Evolutionary conservation across 208 protist species (phyloP), one percentile per base, ranked within the genome.

Genomic region (Acanthamoeba sp.): DNA sequence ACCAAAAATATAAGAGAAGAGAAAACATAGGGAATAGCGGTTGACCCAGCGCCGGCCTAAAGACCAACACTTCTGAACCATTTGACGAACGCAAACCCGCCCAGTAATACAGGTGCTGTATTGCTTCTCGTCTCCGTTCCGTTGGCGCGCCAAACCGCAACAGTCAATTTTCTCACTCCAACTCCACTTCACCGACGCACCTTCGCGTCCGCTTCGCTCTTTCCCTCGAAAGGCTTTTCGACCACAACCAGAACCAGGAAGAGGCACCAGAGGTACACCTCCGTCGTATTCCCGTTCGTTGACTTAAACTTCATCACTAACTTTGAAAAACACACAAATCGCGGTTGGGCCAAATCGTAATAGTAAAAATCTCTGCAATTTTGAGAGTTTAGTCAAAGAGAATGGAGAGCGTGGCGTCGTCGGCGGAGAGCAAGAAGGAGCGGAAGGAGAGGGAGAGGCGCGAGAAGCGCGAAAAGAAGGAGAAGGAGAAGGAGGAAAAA

Each of bases 391-490:
- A n/a, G 18, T 22, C 18, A 27, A n/a, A n/a, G 22, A 29, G 5
- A n/a, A 62, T 62, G 55, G 55, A 62, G 18, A n/a, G 55, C 18
- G 55, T 62, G 5, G 55, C 55, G 55, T 22, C 55, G 55, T n/a
- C 55, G 55, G 73, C 38, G 20, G 73, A 84, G 73, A 22, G 73
- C 73, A 84, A 84, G 73, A 48, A 50, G 27, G 73, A 84, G 40
- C 34, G 73, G 73, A 84, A 84, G 73, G 73, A 84, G 27, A 27
- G 73, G 73, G 73, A 55, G 73, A 84, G 52, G 73, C 73, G 73
- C 20, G 73, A 84, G 40, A 84, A 84, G 66, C 0, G 18, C 14
- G 66, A 76, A 29, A 7, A 38, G 29, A 76, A 76, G 66, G 2
- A 76, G 32, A 76, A 76, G 66, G 66, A 76, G 36, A 76, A 76